A percentile compares a stretch with the other conserved stretches of the same genome.
These are phyloP conservation scores for Trichoderma brevicompactum DNA, from an alignment of 2,329 filamentous ascomycete species.

Conservation along the genomic window DNA sequence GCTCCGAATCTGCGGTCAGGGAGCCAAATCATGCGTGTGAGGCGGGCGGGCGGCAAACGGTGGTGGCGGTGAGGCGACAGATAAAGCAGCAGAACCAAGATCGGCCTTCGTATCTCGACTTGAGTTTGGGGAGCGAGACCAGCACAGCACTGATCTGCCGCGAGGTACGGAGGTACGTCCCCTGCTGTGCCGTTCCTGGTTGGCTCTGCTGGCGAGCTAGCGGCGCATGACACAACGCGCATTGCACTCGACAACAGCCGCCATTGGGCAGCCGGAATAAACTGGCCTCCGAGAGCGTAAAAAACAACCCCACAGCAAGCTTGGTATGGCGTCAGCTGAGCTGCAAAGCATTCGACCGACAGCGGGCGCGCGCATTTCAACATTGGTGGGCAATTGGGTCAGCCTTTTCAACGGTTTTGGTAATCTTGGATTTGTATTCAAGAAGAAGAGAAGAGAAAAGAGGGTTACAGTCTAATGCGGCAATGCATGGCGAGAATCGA, in stretches of 20 bases:
- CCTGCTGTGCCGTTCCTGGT: slow-evolving; percentile 23
- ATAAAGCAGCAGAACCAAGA: slow-evolving; percentile 22
- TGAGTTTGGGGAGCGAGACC: slow-evolving; percentile 28
- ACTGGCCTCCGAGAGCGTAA: slow-evolving; percentile 1
- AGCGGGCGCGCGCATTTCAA: background rate
- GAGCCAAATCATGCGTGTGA: slow-evolving; percentile 26
- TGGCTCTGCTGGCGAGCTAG: slow-evolving; percentile 6
- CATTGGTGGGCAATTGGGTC: background rate
- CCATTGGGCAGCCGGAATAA: slow-evolving; percentile 28
- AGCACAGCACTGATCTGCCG: slow-evolving; percentile 27
- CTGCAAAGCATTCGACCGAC: slow-evolving; percentile 15
- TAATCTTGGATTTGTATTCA: too few relatives aligned
- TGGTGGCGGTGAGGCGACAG: slow-evolving; percentile 10
- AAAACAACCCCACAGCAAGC: slow-evolving; percentile 1
- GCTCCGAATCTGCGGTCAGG: slow-evolving; percentile 18
- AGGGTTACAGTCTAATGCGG: background rate
- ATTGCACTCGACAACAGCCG: background rate
- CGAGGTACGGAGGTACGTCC: slow-evolving; percentile 26
- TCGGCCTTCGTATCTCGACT: slow-evolving; percentile 19
- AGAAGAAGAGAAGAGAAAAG: background rate
- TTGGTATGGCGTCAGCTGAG: slow-evolving; percentile 24
- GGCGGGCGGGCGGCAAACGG: slow-evolving; percentile 6
- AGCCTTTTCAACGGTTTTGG: too few relatives aligned
- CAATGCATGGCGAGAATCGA: slow-evolving; percentile 22
- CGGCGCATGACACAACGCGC: slow-evolving; percentile 28